Conservation (phyloP, 345 rosid species). For the Sapria himalayana region DNA sequence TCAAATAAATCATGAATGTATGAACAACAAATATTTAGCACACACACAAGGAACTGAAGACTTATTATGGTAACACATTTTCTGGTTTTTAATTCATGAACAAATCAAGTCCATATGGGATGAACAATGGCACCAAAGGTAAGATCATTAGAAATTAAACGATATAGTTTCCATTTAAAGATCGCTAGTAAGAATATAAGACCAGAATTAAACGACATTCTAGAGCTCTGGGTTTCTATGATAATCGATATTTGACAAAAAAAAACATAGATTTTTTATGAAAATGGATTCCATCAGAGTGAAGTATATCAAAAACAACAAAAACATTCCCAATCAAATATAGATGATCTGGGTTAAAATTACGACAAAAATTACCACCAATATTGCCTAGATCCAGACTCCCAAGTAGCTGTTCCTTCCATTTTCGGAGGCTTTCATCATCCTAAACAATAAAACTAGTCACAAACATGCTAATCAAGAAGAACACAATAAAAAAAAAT, state of each 20-base stretch:
- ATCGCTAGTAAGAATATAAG: background rate
- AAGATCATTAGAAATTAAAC: background rate
- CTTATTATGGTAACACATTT: no score
- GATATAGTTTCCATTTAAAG: background rate
- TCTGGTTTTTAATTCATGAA: no score
- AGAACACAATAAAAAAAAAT: background rate
- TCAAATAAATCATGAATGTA: no score
- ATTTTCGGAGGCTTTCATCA: conserved; percentile 67
- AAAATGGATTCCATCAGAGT: no score
- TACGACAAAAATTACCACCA: conserved; percentile 24
- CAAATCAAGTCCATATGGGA: no score
- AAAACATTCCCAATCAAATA: background rate
- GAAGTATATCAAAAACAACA: background rate
- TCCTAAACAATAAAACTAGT: conserved; percentile 27
- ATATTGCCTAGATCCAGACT: conserved; percentile 42
- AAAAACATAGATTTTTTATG: no score
- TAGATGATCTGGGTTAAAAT: background rate
- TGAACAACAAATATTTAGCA: no score
- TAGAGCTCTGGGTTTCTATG: background rate
- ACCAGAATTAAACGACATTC: no score
- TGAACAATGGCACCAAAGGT: background rate
- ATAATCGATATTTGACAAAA: background rate
- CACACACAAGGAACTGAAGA: no score
- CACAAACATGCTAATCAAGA: no score
- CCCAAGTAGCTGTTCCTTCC: conserved; percentile 77